phyloP scores from a whole-genome alignment of 169 alveolate genomes.

The Eimeria acervulina region DNA sequence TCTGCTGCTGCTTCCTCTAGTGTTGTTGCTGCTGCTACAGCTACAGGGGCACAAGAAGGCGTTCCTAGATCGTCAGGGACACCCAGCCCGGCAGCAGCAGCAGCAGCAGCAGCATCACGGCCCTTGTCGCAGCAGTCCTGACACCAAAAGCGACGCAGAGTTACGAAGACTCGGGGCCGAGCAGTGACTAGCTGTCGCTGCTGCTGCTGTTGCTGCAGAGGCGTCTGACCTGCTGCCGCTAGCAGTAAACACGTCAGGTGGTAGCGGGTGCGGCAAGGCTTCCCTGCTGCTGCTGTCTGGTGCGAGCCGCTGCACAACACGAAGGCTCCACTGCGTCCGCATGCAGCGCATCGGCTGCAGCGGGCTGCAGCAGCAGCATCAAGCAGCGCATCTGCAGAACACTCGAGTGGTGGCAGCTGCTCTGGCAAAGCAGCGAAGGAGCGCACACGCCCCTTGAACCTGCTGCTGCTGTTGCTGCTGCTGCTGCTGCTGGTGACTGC shows the following conservation, averaged over 20 bases:
- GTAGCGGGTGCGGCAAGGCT: constrained; percentile 32
- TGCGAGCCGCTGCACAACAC: constrained; percentile 15
- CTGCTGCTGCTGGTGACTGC: not conserved
- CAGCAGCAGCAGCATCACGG: constrained; percentile 58
- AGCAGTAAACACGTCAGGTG: constrained; percentile 57
- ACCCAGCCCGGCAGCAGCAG: not conserved
- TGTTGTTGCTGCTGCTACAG: constrained; percentile 25
- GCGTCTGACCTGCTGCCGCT: constrained; percentile 51
- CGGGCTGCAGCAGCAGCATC: constrained; percentile 65
- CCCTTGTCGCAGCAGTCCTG: constrained; percentile 55
- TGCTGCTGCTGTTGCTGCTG: not conserved
- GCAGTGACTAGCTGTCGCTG: constrained; percentile 2
- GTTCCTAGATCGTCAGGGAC: not conserved
- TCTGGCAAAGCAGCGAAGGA: constrained; percentile 59
- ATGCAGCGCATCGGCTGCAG: constrained; percentile 65
- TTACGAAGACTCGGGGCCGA: constrained; percentile 36
- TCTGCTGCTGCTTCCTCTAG: constrained; percentile 49
- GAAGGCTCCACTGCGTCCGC: constrained; percentile 68
- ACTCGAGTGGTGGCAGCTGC: constrained; percentile 76
- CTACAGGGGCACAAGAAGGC: not conserved
- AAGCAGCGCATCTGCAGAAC: constrained; percentile 54
- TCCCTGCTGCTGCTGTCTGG: not conserved
- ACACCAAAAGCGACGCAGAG: constrained; percentile 79
- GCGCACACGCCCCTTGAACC: not conserved
- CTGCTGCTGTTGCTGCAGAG: constrained; percentile 65